Evolutionary conservation across 306 rosid genomes (phyloP), one percentile per base, ranked within the genome.

Genomic region (Dryas drummondii): DNA sequence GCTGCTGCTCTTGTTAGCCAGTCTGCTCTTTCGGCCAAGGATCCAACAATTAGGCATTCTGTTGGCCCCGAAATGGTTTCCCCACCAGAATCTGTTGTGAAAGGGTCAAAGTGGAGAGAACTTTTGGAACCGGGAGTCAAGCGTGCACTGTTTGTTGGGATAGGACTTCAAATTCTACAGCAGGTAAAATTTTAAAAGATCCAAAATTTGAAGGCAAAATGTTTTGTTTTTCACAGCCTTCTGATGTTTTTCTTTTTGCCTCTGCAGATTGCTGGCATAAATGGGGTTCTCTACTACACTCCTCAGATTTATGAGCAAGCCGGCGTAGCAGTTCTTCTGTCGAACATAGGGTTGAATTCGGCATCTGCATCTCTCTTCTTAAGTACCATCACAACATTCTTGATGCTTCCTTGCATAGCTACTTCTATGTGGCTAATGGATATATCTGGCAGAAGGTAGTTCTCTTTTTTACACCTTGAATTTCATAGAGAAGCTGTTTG

Each of bases 391-490:
- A 86, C 86, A 26, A 80, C 97, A 11, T 81, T 91, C 52, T 84
- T 87, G 41, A 91, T 89, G 97, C 94, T 91, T 83, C 97, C 97
- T 55, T 89, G 91, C 81, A 83, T 89, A 78, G 92, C 79, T 44
- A 45, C 86, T 72, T 57, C 94, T 15, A 83, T 91, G 80, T 78
- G 83, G 77, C 87, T 89, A 56, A 89, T 91, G 94, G 97, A 91
- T 61, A 73, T 84, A 58, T 37, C 91, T 66, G 94, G 94, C 78
- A 81, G 97, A 73, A 91, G 97, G 97, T 91, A 86, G 59, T 72
- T 22, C 44, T 45, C 66, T 27, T 26, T 40, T 6, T 9, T 11
- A 17, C 19, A 53, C 19, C 48, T 16, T 37, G 1, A 40, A 32
- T 69, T 27, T 15, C 60, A 32, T 5, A 51, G 9, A 51, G 9